Evolutionary conservation across 192 early-diverging fungal species (phyloP), one percentile per base, ranked within the genome.

Genomic region (Irineochytrium annulatum): DNA sequence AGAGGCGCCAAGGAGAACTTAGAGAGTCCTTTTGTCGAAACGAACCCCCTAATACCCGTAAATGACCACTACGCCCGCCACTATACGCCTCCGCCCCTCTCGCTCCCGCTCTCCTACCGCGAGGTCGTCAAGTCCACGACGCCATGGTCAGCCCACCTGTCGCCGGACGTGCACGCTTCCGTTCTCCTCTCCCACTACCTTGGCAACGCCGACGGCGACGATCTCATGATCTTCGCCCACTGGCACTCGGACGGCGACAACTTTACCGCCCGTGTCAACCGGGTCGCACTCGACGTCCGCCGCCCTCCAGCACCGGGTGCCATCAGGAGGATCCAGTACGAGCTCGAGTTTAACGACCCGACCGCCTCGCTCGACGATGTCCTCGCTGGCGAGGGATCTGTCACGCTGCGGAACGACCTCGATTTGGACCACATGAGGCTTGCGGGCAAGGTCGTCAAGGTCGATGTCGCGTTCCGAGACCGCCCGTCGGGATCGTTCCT

Each of bases 221-320:
- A 62, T 39, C 46, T 60, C 29, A 28, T 67, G n/a, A 16, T 67
- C 5, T 70, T 70, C 54, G 55, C 49, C 3, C 68, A 71, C 45
- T 75, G 73, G 73, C 73, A 75, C 59, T 52, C 65, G 14, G 73
- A 75, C 34, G 73, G 73, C 1, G 73, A 75, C 57, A 75, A 75
- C 44, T 75, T 63, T 33, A 33, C 48, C 16, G 73, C 65, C 3
- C 22, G 44, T 41, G 48, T 75, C 17, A 29, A 45, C 16, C 31
- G 65, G n/a, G 64, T 75, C 19, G 26, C 20, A 6, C 22, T 69
- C 16, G 62, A 63, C 17, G 45, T 64, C 13, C 34, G 37, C 44
- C 6, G 37, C 19, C 33, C 33, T 6, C n/a, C n/a, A n/a, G 46
- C 46, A 8, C 6, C 8, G 8, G 46, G 46, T 14, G 32, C 35